Base-by-base conservation (phyloP, 768 basidiomycete species). In the Phaeolepiota aurea region DNA sequence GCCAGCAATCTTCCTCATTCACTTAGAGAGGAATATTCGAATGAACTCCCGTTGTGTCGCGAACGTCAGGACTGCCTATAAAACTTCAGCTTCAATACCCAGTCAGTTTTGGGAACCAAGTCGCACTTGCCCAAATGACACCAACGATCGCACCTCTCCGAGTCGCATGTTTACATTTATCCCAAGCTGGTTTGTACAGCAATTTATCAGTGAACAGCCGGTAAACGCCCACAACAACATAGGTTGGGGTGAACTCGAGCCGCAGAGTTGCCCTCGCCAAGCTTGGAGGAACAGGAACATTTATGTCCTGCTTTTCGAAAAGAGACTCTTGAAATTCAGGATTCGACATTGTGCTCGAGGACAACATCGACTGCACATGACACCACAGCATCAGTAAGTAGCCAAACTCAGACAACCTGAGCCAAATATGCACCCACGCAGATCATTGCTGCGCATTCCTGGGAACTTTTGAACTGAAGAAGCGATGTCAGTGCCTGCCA, bases 161-260 rank as follows among this genome's bases (percentile, higher is more conserved):
- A 1, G 76, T 74, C 0, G 85, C 92, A 59, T 93, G 82, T 47
- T 69, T 74, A 55, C 89, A 87, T 62, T 89, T 92, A 53, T 84
- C 64, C 87, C 91, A 89, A 5, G 84, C 79, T 3, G 90, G 88
- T 18, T 67, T 62, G 44, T 77, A 80, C 22, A 94, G 63, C 11
- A 61, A 61, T 28, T 72, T 66, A 57, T 93, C 90, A 0, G 84
- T 88, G 51, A 78, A 71, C 4, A 96, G 65, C 20, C 91, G 68
- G 58, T 93, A 94, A 13, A 80, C 73, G 0, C 91, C 91, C 0
- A 96, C 89, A 3, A 88, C 59, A 34, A 82, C 78, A 56, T 96
- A 96, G 2, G 82, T 80, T 0, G 91, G 87, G 0, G 88, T 79
- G 48, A 90, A 83, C 32, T 78, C 65, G 39, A 94, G 71, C 20